A percentile compares a stretch with the other conserved stretches of the same genome.
Conservation (phyloP, 306 rosid species). For the Lathyrus sativus region DNA sequence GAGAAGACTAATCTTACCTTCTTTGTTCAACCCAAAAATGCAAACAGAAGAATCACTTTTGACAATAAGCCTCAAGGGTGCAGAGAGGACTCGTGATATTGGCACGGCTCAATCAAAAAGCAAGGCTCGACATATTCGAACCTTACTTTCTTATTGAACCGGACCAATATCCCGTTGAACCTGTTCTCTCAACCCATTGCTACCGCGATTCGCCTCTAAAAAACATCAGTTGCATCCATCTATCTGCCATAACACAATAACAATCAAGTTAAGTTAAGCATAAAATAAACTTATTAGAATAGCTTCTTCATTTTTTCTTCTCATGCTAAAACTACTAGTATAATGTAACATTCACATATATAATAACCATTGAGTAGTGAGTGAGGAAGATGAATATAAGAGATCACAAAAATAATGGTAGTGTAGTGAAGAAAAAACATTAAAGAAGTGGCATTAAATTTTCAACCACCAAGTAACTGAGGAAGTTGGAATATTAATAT, state of each 20-base stretch:
- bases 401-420: constrained; percentile 33
- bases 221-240: constrained; percentile 21
- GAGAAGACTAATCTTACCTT: constrained; percentile 14
- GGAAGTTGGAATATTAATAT: constrained; percentile 82
- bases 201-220: not conserved
- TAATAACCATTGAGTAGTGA: constrained; percentile 5
- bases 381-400: constrained; percentile 3
- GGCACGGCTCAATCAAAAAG: constrained; percentile 99
- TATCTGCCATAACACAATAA: constrained; percentile 31
- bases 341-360: constrained; percentile 12
- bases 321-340: not conserved
- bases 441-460: constrained; percentile 77
- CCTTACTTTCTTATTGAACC: constrained; percentile 90
- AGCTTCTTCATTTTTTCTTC: not conserved
- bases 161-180: constrained; percentile 95
- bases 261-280: not conserved
- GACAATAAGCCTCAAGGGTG: constrained; percentile 5
- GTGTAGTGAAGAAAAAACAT: constrained; percentile 51
- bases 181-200: constrained; percentile 32
- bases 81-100: constrained; percentile 76
- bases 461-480: constrained; percentile 67
- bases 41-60: constrained; percentile 10
- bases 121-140: constrained; percentile 41
- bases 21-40: not conserved
- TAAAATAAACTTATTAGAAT: constrained; percentile 1